A percentile compares a stretch with the other conserved stretches of the same genome.
These are phyloP conservation scores for Betula pendula DNA, from an alignment of 306 rosid species.

Conservation along the genomic window DNA sequence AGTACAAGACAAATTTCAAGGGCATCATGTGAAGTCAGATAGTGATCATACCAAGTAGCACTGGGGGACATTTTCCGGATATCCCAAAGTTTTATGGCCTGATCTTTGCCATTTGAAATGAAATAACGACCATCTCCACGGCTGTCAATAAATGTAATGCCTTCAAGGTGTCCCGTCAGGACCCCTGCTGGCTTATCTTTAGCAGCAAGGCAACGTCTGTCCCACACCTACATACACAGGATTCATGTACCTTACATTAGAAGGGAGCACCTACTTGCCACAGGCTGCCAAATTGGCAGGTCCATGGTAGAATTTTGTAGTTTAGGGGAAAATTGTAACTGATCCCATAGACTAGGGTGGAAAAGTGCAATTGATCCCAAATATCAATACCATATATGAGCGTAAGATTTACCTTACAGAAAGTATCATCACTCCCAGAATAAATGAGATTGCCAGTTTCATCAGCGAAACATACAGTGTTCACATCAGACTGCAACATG, in stretches of 20 bases:
- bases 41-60: slow-evolving; percentile 47
- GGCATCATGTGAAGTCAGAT: background rate
- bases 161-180: slow-evolving; percentile 84
- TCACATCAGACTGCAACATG: slow-evolving; percentile 80
- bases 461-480: slow-evolving; percentile 91
- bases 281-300: background rate
- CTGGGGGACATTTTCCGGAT: slow-evolving; percentile 76
- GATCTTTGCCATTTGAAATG: slow-evolving; percentile 92
- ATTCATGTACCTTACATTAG: background rate
- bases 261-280: background rate
- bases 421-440: slow-evolving; percentile 93
- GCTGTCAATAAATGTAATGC: slow-evolving; percentile 83
- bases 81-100: slow-evolving; percentile 93
- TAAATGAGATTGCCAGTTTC: slow-evolving; percentile 89
- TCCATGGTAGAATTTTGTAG: background rate
- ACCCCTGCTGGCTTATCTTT: slow-evolving; percentile 74
- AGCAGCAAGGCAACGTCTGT: slow-evolving; percentile 73
- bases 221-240: slow-evolving; percentile 75
- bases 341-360: background rate
- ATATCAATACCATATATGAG: background rate
- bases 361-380: background rate
- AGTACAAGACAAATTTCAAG: background rate
- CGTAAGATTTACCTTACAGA: slow-evolving; percentile 67
- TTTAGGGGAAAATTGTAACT: background rate
- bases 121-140: slow-evolving; percentile 91